Evolutionary conservation across 1,139 yeast genomes (phyloP).

Genomic region (Taphrina deformans): DNA sequence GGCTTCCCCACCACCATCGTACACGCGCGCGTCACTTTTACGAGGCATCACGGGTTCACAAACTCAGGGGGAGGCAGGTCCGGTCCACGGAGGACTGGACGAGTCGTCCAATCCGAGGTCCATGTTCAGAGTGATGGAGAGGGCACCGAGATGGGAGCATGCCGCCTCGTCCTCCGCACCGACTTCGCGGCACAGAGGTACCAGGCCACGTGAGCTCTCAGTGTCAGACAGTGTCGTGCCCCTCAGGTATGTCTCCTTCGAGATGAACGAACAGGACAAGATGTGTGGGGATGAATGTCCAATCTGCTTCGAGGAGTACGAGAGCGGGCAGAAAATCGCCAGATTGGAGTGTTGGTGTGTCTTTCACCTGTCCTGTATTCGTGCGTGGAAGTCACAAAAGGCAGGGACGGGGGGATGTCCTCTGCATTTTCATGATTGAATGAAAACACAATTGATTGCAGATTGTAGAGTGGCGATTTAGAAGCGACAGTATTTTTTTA

Average conservation of each 20-base stretch:
- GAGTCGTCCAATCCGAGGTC: neutral
- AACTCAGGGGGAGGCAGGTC: neutral
- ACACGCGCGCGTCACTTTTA: neutral
- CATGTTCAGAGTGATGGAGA: neutral
- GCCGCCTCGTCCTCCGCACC: neutral
- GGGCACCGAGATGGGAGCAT: neutral
- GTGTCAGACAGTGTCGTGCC: slow-evolving; percentile 7
- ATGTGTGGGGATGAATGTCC: slow-evolving; percentile 71
- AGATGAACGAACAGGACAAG: slow-evolving; percentile 24
- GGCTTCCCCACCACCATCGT: slow-evolving; percentile 26
- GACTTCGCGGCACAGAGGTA: neutral
- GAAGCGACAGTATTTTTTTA: too few relatives aligned
- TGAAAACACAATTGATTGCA: too few relatives aligned
- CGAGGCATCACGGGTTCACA: neutral
- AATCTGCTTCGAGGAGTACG: slow-evolving; percentile 84
- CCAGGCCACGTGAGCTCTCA: neutral
- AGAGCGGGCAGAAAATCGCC: slow-evolving; percentile 85
- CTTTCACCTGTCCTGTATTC: slow-evolving; percentile 58
- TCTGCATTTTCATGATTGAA: slow-evolving; percentile 28
- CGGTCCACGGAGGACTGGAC: too few relatives aligned
- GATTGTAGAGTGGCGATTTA: too few relatives aligned
- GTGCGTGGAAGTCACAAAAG: slow-evolving; percentile 20
- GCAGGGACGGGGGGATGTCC: slow-evolving; percentile 29
- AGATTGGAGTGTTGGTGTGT: slow-evolving; percentile 91
- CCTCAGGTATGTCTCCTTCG: slow-evolving; percentile 27